Conservation (phyloP, 2,329 filamentous ascomycete genomes). For the Trichoderma hamatum region DNA sequence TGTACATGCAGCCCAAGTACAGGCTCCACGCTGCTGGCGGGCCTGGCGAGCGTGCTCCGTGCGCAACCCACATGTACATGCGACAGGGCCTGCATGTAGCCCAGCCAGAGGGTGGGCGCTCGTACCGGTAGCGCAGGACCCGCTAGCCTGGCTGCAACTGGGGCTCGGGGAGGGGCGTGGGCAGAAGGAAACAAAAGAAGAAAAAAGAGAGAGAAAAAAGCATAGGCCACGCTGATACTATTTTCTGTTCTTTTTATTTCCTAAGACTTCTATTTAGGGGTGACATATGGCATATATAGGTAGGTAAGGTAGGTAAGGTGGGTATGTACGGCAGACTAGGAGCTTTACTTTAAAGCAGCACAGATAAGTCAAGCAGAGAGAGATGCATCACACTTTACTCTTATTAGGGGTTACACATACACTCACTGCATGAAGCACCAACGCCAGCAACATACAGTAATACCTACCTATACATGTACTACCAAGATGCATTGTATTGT, state of each 20-base stretch:
- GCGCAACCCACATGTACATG: constrained; percentile 12
- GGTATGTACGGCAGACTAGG: neutral
- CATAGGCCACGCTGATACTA: neutral
- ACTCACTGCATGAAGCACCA: neutral
- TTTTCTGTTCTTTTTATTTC: neutral
- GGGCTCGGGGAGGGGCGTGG: neutral
- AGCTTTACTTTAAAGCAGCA: neutral
- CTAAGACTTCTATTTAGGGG: neutral
- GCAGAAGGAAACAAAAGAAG: neutral
- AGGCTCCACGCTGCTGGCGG: neutral
- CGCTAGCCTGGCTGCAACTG: neutral
- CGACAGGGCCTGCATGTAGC: constrained; percentile 19
- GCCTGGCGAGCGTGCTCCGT: neutral
- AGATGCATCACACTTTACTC: neutral
- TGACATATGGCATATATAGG: constrained; percentile 1
- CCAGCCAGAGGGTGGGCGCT: neutral
- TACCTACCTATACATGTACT: neutral
- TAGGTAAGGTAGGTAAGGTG: too few species aligned
- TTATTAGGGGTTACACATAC: neutral
- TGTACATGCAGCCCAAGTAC: constrained; percentile 25
- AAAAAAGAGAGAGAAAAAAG: neutral
- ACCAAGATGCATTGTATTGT: neutral
- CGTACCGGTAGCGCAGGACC: neutral
- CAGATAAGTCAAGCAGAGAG: neutral
- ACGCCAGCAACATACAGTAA: neutral